Base-by-base conservation (phyloP, 202 grass and related monocot species). In the Schoenoplectus triqueter region DNA sequence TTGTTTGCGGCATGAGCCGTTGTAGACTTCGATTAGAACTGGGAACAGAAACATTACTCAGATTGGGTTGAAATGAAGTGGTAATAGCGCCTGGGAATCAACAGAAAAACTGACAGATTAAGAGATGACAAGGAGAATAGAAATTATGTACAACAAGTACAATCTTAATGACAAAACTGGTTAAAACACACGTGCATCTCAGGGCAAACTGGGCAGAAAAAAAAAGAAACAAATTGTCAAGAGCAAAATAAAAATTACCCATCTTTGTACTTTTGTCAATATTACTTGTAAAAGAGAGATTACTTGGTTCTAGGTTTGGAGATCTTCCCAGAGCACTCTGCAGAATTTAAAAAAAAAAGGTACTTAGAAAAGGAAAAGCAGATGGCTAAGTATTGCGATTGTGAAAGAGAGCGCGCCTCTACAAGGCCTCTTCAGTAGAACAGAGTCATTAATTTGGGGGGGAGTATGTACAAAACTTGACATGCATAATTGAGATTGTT, bases 41-140 rank as follows among this genome's bases (percentile, higher is more conserved):
- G 84, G 80, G 79, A 73, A 54, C 47, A 85, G 63, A 86, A 61
- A 88, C 57, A 9, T 67, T 2, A 80, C 67, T 86, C 18, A 78
- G 81, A 85, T 82, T 91, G 88, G 67, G 89, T 68, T 54, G 52
- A 0, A 84, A 81, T 67, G 59, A 1, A 84, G 91, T 99, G 84
- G 66, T 14, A 88, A 90, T 85, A 54, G 56, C 74, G 65, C 75
- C 87, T 69, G 22, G 60, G 80, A 15, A 84, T 61, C 40, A 13
- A 76, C 56, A 0, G 7, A 80, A 86, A 20, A 31, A 54, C 39
- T 74, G 61, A 71, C 45, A 87, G 77, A 67, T 80, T 66, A 86
- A 76, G 44, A 87, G 31, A 47, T 14, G 56, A 15, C 11, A 40
- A 47, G 52, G 60, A 52, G 31, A 31, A 31, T 31, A 31, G 31